Evolutionary conservation across 202 grass and related monocot species (phyloP).

Genomic region (Schoenoplectus tabernaemontani): DNA sequence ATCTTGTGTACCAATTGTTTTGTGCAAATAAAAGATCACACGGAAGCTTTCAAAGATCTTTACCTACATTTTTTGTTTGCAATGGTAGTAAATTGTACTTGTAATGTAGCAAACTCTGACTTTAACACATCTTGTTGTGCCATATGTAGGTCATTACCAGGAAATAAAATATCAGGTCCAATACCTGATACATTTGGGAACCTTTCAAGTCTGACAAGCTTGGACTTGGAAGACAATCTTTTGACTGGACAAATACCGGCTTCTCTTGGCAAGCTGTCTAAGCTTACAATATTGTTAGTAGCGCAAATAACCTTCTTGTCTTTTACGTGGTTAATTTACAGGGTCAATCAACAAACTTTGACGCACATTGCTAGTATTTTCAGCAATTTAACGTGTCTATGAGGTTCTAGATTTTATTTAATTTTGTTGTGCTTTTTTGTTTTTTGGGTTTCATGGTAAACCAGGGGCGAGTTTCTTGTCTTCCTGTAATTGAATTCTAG

Average conservation of each 20-base stretch:
- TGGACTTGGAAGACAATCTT: constrained; percentile 70
- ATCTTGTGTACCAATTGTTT: neutral
- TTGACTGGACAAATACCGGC: constrained; percentile 64
- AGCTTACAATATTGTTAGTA: constrained; percentile 68
- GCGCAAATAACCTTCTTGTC: constrained; percentile 1
- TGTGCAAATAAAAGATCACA: neutral
- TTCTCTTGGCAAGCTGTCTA: constrained; percentile 63
- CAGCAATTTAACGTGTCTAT: neutral
- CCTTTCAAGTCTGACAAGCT: constrained; percentile 56
- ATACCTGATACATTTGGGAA: constrained; percentile 72
- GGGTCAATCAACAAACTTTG: too few species aligned
- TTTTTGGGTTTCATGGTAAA: neutral
- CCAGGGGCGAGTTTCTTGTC: neutral
- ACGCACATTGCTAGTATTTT: neutral
- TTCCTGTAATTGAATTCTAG: neutral
- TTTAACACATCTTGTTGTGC: constrained; percentile 15
- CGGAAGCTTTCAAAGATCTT: neutral
- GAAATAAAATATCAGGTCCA: constrained; percentile 62
- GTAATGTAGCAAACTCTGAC: neutral
- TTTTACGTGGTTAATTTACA: constrained; percentile 8
- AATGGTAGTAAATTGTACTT: constrained; percentile 3
- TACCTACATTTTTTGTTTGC: neutral
- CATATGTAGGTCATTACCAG: constrained; percentile 52
- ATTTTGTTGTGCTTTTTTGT: neutral
- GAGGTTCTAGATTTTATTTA: neutral